These are phyloP conservation scores for Botrytis hyacinthi DNA, from an alignment of 2,329 filamentous ascomycete genomes.

Conservation along the genomic window DNA sequence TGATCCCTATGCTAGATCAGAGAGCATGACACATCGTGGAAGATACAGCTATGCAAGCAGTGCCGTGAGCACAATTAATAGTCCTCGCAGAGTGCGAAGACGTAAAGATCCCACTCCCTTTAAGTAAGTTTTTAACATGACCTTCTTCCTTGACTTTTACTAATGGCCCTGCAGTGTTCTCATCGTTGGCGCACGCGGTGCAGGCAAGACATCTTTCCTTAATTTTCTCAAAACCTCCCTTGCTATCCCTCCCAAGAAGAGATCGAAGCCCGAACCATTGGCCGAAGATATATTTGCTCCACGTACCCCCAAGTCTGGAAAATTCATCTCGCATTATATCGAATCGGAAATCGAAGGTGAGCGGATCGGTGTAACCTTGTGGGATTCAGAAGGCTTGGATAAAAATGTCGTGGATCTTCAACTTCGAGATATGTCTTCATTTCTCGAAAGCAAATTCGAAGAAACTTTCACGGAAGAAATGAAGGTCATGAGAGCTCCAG, in stretches of 20 bases:
- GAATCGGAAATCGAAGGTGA: slow-evolving; percentile 94
- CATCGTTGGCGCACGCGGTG: slow-evolving; percentile 80
- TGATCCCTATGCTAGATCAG: slow-evolving; percentile 78
- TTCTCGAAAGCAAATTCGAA: slow-evolving; percentile 97
- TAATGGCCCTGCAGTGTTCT: slow-evolving; percentile 65
- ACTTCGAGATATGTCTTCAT: slow-evolving; percentile 83
- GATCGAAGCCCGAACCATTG: slow-evolving; percentile 43
- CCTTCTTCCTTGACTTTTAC: slow-evolving; percentile 16
- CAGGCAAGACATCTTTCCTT: slow-evolving; percentile 95
- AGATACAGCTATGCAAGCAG: slow-evolving; percentile 96
- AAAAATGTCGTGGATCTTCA: slow-evolving; percentile 95
- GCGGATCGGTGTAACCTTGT: slow-evolving; percentile 86
- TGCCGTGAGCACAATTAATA: slow-evolving; percentile 87
- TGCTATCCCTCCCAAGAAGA: slow-evolving; percentile 78
- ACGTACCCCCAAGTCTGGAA: slow-evolving; percentile 46
- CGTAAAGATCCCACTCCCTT: slow-evolving; percentile 97
- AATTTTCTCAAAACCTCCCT: slow-evolving; percentile 89
- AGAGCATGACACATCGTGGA: slow-evolving; percentile 96
- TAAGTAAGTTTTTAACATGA: slow-evolving; percentile 68
- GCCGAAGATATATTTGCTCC: slow-evolving; percentile 54
- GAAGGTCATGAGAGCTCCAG: slow-evolving; percentile 91
- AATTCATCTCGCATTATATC: slow-evolving; percentile 83
- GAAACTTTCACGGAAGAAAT: slow-evolving; percentile 97
- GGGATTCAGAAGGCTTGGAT: slow-evolving; percentile 94
- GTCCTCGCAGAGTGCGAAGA: slow-evolving; percentile 83